Base-by-base conservation (phyloP, 1,284 basidiomycete genomes). In the Golubevia pallescens region DNA sequence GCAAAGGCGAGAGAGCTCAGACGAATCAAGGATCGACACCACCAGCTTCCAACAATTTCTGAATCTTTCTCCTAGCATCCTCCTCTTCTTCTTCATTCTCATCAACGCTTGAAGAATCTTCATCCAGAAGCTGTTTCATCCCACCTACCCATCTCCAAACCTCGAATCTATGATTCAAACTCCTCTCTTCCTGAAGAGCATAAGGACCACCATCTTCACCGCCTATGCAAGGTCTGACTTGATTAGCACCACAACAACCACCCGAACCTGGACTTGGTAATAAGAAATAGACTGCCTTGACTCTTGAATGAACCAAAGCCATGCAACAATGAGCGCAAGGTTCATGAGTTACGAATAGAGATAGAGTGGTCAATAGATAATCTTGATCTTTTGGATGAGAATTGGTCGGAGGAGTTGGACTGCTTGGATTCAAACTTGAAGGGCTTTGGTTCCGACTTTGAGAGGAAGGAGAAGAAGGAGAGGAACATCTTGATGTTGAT, bases 161-260 rank as follows among this genome's bases (percentile, higher is more conserved):
- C 34, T 85, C 81, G 61, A 85, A 87, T 34, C 69, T 67, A 63
- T 87, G 87, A 65, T 87, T 87, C 16, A 87, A 65, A 0, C 86
- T 85, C 42, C 74, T 79, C 61, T 87, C 85, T 68, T 87, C 87
- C 59, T 87, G 87, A 10, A 87, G 68, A 3, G 75, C 76, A 58
- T 82, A 86, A 14, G 79, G 65, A 0, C 82, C 82, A 1, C 82
- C 82, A 53, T 78, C 79, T 6, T 63, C 23, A 7, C 58, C 75
- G 1, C 62, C 74, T 3, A 71, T 64, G 58, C 73, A 76, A 10
- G 34, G 38, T 2, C 56, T 24, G 0, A 14, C 10, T 0, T 57
- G 42, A 1, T 71, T 52, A 0, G 73, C 65, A 20, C 82, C 81
- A 60, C 80, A 80, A 55, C 78, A 84, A 0, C 66, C 82, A 5